phyloP scores from a whole-genome alignment of 306 rosid genomes.

The Glycyrrhiza uralensis region DNA sequence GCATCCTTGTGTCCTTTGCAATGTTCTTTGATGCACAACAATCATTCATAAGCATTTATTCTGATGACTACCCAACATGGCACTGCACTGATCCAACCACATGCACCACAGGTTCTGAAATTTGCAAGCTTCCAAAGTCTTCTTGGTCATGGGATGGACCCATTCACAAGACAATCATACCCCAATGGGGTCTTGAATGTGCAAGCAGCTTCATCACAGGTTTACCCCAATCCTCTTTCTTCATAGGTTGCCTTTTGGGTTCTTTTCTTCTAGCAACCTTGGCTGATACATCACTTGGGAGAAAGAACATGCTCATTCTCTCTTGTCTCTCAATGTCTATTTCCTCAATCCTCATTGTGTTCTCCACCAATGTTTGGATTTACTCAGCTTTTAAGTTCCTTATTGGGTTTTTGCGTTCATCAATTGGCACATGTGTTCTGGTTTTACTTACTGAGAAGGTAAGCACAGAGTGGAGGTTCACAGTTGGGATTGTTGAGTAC shows the following conservation, averaged over 20 bases:
- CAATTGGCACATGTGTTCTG: slow-evolving; percentile 10
- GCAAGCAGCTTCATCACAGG: slow-evolving; percentile 30
- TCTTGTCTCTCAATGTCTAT: slow-evolving; percentile 33
- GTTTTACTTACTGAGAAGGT: slow-evolving; percentile 23
- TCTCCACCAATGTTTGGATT: slow-evolving; percentile 33
- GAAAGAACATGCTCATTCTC: slow-evolving; percentile 35
- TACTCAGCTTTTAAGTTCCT: slow-evolving; percentile 35
- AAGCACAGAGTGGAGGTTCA: slow-evolving; percentile 31
- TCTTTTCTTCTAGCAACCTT: slow-evolving; percentile 34
- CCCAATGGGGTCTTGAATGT: slow-evolving; percentile 45
- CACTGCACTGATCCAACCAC: slow-evolving; percentile 33
- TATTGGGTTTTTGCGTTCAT: slow-evolving; percentile 26
- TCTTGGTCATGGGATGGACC: slow-evolving; percentile 44
- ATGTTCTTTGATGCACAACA: slow-evolving; percentile 47
- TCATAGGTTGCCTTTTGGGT: slow-evolving; percentile 34
- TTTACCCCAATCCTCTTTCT: slow-evolving; percentile 37
- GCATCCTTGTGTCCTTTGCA: slow-evolving; percentile 36
- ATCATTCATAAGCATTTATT: slow-evolving; percentile 37
- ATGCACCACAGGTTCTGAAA: slow-evolving; percentile 11
- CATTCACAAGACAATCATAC: slow-evolving; percentile 32
- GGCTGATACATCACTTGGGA: slow-evolving; percentile 46
- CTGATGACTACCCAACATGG: slow-evolving; percentile 44
- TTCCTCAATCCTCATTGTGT: not conserved
- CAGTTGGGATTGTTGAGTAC: slow-evolving; percentile 15
- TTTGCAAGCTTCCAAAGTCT: slow-evolving; percentile 32